Base-by-base conservation (phyloP, 345 rosid species). In the Aquilaria malaccensis region DNA sequence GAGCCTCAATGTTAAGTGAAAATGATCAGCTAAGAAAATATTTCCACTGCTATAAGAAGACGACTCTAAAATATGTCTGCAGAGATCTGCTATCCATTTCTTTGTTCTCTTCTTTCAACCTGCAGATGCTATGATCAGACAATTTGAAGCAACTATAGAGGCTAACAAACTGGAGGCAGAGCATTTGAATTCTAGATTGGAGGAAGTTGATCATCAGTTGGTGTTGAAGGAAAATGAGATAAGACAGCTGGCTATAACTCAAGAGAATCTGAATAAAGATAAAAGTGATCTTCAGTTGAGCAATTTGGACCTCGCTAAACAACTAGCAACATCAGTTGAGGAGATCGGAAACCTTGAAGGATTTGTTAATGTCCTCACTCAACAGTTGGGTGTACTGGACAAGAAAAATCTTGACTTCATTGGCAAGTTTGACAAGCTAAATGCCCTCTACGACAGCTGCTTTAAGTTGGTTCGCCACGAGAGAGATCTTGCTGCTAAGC, bases 331-430 rank as follows among this genome's bases (percentile, higher is more conserved):
- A 43, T 81, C 85, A 51, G 70, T 63, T 14, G 67, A 69, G 71
- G 87, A 94, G 72, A 73, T 81, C 9, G 74, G 76, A 73, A 62
- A 72, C 67, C 82, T 90, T 0, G 82, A 84, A 70, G 74, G 70
- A 15, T 81, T 80, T 71, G 72, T 83, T 68, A 80, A 67, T 61
- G 48, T 64, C 50, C 67, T 80, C 66, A 67, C 80, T 50, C 60
- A 73, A 2, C 85, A 84, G 70, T 67, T 94, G 83, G 69, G 54
- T 67, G 85, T 73, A 66, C 50, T 90, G 79, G 90, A 88, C 50
- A 74, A 70, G 61, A 77, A 84, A 67, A 86, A 76, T 64, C 65
- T 76, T 74, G 61, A 30, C 70, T 79, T 83, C 59, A 52, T 6
- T 3, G 71, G 76, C 30, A 81, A 86, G 30, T 81, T 84, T 67